Evolutionary conservation across 2,329 filamentous ascomycete genomes (phyloP), one percentile per base, ranked within the genome.

Genomic region (Epichloe gansuensis): DNA sequence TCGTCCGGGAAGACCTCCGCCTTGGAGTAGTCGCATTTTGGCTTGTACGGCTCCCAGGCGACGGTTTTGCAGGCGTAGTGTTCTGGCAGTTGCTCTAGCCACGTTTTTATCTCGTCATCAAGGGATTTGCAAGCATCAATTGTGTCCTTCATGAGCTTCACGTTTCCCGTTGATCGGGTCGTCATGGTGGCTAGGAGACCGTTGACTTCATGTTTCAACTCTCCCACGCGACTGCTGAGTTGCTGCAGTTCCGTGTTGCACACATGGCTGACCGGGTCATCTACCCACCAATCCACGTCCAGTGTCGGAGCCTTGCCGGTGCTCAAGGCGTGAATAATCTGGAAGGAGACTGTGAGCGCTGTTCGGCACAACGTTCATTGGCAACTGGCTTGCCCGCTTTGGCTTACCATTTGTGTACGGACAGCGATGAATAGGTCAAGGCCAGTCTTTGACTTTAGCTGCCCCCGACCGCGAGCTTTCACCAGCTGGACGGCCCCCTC

Each of bases 401-500:
- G 9, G 4, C 31, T 50, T 23, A 79, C 76, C 73, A 82, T 80
- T 57, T 82, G 77, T 1, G 75, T 77, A 52, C 80, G 70, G 12
- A 83, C 80, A 9, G 76, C 74, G 42, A 78, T 69, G 59, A 83
- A 83, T 3, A 83, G 69, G 55, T 73, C 70, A 28, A 75, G 61
- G 0, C 79, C 80, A 1, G 70, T 67, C 61, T 73, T 75, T 8
- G 75, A 78, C 42, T 69, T 66, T 4, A 80, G 60, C 58, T 80
- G 77, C 53, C 75, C 73, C 58, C 71, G 74, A 3, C 78, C 78
- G 47, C 80, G 72, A 5, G 75, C 71, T 60, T 77, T 78, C 53
- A 81, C 76, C 2, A 83, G 67, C 56, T 80, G 74, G 31, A 82
- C 74, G 31, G 80, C 80, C 2, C 80, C 80, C 55, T 82, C 76